Evolutionary conservation across 1,284 basidiomycete genomes (phyloP), one percentile per base, ranked within the genome.

Genomic region (Leccinum griseonigrum): DNA sequence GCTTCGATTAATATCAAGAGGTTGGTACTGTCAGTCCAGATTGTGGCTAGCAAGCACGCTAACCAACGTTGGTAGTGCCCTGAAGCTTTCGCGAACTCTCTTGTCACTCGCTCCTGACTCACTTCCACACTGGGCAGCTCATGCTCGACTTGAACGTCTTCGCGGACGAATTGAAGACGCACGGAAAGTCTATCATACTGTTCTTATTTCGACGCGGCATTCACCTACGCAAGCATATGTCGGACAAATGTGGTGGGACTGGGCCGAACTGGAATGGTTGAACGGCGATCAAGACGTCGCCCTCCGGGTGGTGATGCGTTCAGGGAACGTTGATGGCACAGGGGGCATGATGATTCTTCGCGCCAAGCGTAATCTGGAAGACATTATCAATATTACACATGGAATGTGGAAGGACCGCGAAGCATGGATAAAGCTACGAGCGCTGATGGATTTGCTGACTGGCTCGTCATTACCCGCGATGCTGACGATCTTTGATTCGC

Each of bases 221-320:
- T 60, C 74, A 28, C 68, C 72, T 3, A 73, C 69, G 8, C 70
- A 75, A 28, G 66, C 71, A 8, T 80, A 76, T 51, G 72, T 77
- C n/a, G 77, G 80, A 18, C 76, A 77, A 63, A 71, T 97, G 48
- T 95, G 92, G 90, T 92, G 89, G 78, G 86, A 90, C 56, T 97
- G 94, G 93, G 91, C 90, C 0, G 90, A 95, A 71, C 84, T 95
- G 83, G 94, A 97, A 74, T 95, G 89, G 89, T 75, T 92, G n/a
- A 76, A 79, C 11, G 82, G 84, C 0, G 70, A 81, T 36, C 67
- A 76, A 18, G 81, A 84, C 46, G 78, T 79, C 40, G 82, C 86
- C 11, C 70, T 85, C 29, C 74, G 79, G 48, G 77, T 88, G 50
- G 77, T 87, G 38, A 70, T 87, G 54, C 81, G 77, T n/a, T 80